These are phyloP conservation scores for Septoria petroselini DNA, from an alignment of 2,329 filamentous ascomycete genomes.

Conservation along the genomic window DNA sequence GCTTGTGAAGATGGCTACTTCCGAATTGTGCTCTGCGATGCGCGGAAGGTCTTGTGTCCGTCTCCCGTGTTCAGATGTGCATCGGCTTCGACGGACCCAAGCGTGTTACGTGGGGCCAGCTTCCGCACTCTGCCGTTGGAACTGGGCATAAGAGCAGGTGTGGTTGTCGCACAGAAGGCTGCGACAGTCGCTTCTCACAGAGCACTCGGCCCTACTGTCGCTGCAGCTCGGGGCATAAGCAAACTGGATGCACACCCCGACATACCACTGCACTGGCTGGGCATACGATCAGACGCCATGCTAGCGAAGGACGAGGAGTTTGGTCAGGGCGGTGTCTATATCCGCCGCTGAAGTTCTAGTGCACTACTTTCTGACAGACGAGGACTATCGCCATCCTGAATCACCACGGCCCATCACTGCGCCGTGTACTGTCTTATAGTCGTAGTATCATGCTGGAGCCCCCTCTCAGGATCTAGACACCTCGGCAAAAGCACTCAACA, in stretches of 20 bases:
- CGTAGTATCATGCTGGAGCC: background rate
- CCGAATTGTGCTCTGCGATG: constrained; percentile 16
- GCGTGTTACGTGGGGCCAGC: constrained; percentile 19
- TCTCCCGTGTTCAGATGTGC: constrained; percentile 18
- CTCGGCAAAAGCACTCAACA: constrained; percentile 7
- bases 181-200: constrained; percentile 8
- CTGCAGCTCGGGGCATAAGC: constrained; percentile 7
- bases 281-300: constrained; percentile 9
- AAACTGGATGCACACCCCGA: constrained; percentile 4
- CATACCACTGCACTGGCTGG: constrained; percentile 11
- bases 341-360: background rate
- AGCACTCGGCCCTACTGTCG: constrained; percentile 7
- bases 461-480: constrained; percentile 1
- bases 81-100: constrained; percentile 13
- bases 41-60: constrained; percentile 18
- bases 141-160: constrained; percentile 16
- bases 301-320: constrained; percentile 2
- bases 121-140: constrained; percentile 18
- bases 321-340: constrained; percentile 10
- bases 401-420: background rate
- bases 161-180: constrained; percentile 10
- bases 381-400: too few species aligned
- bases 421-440: background rate
- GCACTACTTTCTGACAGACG: too few species aligned
- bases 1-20: constrained; percentile 19